Evolutionary conservation across 208 protist genomes (phyloP), one percentile per base, ranked within the genome.

Genomic region (Polymyxa betae): DNA sequence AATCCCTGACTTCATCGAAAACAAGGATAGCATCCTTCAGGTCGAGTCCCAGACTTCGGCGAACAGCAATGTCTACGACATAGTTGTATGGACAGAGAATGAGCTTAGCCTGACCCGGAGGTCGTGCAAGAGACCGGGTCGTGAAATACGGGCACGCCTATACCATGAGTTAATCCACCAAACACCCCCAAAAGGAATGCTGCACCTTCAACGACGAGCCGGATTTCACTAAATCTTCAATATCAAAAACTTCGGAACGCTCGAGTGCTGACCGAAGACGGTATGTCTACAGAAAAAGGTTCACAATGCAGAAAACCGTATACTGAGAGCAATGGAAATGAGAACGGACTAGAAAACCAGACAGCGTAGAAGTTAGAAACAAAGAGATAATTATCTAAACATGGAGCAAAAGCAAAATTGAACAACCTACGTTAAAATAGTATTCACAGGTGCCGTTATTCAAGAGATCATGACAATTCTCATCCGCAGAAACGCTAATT

Each of bases 71-170:
- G 72, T 82, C 72, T 20, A 82, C 35, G 72, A 82, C 72, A 35
- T 82, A 82, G 40, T 82, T 82, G 72, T 82, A 82, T 43, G 72
- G 72, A 43, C 72, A 82, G 16, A 82, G 72, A 35, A 82, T 43
- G 12, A 82, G 72, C 35, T 35, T 5, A 43, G 72, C 72, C 5
- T 5, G 40, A 82, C 35, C 35, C n/a, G 72, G 72, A 35, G 72
- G n/a, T 82, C 72, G 72, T 20, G 35, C 35, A 5, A 82, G 5
- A 35, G 72, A 82, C 72, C 72, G 72, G 5, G 72, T 43, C 5
- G 16, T 40, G 35, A 82, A 82, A n/a, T 82, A 82, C n/a, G 72
- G 72, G 72, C 72, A 82, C 10, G 72, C 72, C n/a, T 82, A 45
- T 60, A 24, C 49, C 12, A 60, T 5, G 5, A 5, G 49, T 29